Conservation (phyloP, 345 rosid genomes). For the Brassica cretica region DNA sequence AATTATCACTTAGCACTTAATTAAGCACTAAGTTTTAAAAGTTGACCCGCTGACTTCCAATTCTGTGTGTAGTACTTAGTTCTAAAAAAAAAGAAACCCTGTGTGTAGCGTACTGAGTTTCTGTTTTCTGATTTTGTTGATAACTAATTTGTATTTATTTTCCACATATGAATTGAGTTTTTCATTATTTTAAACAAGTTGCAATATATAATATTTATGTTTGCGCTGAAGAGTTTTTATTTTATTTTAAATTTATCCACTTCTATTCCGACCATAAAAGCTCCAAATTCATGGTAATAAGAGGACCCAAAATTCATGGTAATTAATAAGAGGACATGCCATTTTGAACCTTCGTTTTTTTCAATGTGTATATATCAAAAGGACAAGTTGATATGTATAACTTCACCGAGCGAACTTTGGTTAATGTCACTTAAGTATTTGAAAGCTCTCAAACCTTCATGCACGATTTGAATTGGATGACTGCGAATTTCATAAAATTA, state of each 20-base stretch:
- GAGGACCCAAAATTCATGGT: conserved; percentile 1
- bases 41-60: conserved; percentile 42
- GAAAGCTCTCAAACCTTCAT: conserved; percentile 31
- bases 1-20: conserved; percentile 28
- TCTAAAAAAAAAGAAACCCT: no score
- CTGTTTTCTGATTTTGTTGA: background rate
- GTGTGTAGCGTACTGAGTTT: background rate
- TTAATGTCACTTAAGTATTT: conserved; percentile 32
- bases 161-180: conserved; percentile 10
- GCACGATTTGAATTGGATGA: conserved; percentile 19
- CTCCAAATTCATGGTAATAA: conserved; percentile 12
- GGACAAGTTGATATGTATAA: conserved; percentile 27
- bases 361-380: background rate
- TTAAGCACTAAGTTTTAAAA: conserved; percentile 31
- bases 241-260: conserved; percentile 2
- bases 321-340: background rate
- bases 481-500: conserved; percentile 5
- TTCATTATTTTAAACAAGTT: conserved; percentile 33
- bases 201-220: conserved; percentile 7
- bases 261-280: background rate
- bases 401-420: conserved; percentile 33
- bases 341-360: background rate
- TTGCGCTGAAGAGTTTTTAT: background rate
- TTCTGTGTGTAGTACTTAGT: background rate
- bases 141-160: background rate